Percentiles rank a stretch among this genome's conserved stretches.
These are phyloP conservation scores for Hirschfeldia incana DNA, from an alignment of 345 rosid genomes.

Conservation along the genomic window DNA sequence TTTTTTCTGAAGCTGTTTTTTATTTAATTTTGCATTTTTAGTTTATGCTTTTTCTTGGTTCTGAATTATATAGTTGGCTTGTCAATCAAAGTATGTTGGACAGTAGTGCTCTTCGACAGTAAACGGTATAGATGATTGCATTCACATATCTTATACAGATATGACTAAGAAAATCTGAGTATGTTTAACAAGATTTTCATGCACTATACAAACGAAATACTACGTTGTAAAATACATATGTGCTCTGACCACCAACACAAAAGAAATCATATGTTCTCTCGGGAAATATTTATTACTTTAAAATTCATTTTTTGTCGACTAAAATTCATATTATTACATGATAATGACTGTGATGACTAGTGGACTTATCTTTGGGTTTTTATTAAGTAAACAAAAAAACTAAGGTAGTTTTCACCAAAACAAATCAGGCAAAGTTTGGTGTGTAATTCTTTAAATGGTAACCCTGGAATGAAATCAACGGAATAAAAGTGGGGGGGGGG, in stretches of 20 bases:
- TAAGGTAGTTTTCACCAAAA: too few relatives aligned
- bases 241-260: background rate
- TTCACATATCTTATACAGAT: background rate
- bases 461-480: background rate
- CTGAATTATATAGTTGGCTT: slow-evolving; percentile 36
- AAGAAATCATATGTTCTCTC: background rate
- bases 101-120: slow-evolving; percentile 15
- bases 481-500: background rate
- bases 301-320: background rate
- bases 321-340: background rate
- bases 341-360: background rate
- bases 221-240: background rate
- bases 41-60: slow-evolving; percentile 27
- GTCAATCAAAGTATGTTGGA: slow-evolving; percentile 31
- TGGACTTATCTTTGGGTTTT: background rate
- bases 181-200: slow-evolving; percentile 9
- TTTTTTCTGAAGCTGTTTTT: slow-evolving; percentile 4
- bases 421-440: background rate
- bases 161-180: background rate
- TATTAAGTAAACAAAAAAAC: background rate
- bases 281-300: background rate
- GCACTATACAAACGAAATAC: background rate
- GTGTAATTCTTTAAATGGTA: background rate
- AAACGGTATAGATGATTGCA: slow-evolving; percentile 2
- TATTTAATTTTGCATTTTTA: slow-evolving; percentile 13